phyloP scores from a whole-genome alignment of 2,329 filamentous ascomycete genomes.

The Malbranchea zuffiana region DNA sequence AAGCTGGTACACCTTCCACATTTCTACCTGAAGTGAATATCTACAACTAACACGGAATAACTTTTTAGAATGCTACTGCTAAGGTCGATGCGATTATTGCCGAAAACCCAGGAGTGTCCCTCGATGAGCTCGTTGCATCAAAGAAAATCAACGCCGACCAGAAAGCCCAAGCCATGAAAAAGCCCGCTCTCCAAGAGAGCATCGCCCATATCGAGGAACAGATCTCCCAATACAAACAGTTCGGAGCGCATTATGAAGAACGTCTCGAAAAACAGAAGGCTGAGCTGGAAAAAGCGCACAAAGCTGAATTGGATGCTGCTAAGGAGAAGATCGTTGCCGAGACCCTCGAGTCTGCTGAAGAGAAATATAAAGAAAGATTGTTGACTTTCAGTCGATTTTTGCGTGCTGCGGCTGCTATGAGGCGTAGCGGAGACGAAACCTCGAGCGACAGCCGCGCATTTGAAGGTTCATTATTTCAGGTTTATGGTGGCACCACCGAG shows the following conservation, averaged over 20 bases:
- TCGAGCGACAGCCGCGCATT: constrained; percentile 51
- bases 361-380: constrained; percentile 44
- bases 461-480: constrained; percentile 51
- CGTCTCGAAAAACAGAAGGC: constrained; percentile 47
- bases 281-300: constrained; percentile 44
- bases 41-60: constrained; percentile 1
- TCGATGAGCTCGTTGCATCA: constrained; percentile 51
- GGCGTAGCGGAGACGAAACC: constrained; percentile 47
- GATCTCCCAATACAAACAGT: constrained; percentile 48
- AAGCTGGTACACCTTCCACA: constrained; percentile 60
- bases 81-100: constrained; percentile 52
- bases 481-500: constrained; percentile 51
- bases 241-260: constrained; percentile 48
- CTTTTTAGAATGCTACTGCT: constrained; percentile 42
- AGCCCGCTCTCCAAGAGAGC: constrained; percentile 48
- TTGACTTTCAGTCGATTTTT: constrained; percentile 52
- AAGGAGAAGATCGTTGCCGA: constrained; percentile 42
- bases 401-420: constrained; percentile 50
- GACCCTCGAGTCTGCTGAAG: constrained; percentile 37
- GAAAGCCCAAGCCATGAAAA: constrained; percentile 52
- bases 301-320: constrained; percentile 44
- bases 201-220: constrained; percentile 51
- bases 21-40: background rate
- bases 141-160: constrained; percentile 57
- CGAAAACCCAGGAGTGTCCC: constrained; percentile 48